A percentile compares a stretch with the other conserved stretches of the same genome.
Conservation (phyloP, 1,139 yeast genomes). For the Meyerozyma carpophila region DNA sequence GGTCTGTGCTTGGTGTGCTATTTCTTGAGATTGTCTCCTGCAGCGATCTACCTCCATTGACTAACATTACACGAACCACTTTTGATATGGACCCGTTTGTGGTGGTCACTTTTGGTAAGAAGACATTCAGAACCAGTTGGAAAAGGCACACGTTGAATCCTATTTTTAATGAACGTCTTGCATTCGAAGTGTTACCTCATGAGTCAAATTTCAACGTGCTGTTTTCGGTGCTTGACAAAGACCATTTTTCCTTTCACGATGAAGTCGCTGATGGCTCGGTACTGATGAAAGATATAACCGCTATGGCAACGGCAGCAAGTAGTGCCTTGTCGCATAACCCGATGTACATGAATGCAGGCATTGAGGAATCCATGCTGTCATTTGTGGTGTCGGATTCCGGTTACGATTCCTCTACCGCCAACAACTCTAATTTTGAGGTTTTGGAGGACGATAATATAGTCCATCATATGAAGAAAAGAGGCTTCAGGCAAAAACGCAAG, state of each 20-base stretch:
- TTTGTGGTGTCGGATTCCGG: slow-evolving; percentile 4
- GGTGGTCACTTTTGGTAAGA: slow-evolving; percentile 83
- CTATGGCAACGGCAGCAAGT: slow-evolving; percentile 18
- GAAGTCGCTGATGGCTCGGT: slow-evolving; percentile 64
- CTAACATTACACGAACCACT: slow-evolving; percentile 58
- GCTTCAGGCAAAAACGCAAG: slow-evolving; percentile 23
- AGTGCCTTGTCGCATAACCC: not conserved
- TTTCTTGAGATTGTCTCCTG: slow-evolving; percentile 74
- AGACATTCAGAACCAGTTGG: slow-evolving; percentile 83
- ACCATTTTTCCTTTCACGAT: slow-evolving; percentile 77
- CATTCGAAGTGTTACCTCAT: slow-evolving; percentile 67
- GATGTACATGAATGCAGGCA: not conserved
- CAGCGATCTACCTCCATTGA: slow-evolving; percentile 63
- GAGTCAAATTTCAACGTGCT: slow-evolving; percentile 63
- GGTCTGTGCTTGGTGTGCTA: slow-evolving; percentile 62
- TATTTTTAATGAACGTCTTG: slow-evolving; percentile 70
- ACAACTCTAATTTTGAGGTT: slow-evolving; percentile 16
- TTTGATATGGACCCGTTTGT: slow-evolving; percentile 98
- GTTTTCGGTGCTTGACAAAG: slow-evolving; percentile 78
- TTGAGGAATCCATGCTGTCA: not conserved
- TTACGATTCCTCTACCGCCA: slow-evolving; percentile 9
- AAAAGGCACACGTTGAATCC: slow-evolving; percentile 82
- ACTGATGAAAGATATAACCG: slow-evolving; percentile 44
- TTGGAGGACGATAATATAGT: slow-evolving; percentile 30
- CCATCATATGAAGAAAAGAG: slow-evolving; percentile 23